phyloP scores from a whole-genome alignment of 768 basidiomycete genomes.

The Mycena polygramma region DNA sequence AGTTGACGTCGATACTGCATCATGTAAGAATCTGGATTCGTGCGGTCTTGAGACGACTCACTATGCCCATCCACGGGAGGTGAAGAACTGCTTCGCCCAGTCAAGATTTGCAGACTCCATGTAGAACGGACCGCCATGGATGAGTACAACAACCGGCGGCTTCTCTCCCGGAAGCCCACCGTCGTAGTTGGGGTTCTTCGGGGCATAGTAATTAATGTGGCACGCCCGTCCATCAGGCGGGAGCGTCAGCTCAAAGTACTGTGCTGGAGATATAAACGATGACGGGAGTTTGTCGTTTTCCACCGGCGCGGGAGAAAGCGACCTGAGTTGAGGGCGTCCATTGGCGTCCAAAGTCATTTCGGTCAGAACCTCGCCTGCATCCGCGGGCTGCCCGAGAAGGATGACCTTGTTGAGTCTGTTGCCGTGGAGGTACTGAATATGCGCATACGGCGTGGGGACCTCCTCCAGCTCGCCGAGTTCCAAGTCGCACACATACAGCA shows the following conservation, averaged over 20 bases:
- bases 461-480: neutral
- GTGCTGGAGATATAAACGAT: neutral
- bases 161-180: constrained; percentile 49
- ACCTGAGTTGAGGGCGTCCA: neutral
- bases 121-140: constrained; percentile 69
- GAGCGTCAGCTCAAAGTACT: constrained; percentile 18
- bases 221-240: constrained; percentile 48
- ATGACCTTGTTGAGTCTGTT: neutral
- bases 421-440: constrained; percentile 9
- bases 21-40: no score
- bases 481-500: constrained; percentile 17
- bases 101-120: constrained; percentile 51
- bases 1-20: constrained; percentile 10
- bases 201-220: constrained; percentile 64
- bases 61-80: constrained; percentile 61
- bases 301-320: constrained; percentile 4
- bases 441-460: constrained; percentile 1
- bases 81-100: constrained; percentile 61
- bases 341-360: constrained; percentile 2
- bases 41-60: neutral
- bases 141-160: constrained; percentile 63
- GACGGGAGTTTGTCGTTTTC: constrained; percentile 5
- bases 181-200: constrained; percentile 61
- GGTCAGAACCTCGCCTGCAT: constrained; percentile 15
- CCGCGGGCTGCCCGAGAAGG: constrained; percentile 15